Percentiles rank a stretch among this genome's conserved stretches.
Evolutionary conservation across 805 yeast genomes (phyloP).

Genomic region (Sungouiozyma ichnusensis): DNA sequence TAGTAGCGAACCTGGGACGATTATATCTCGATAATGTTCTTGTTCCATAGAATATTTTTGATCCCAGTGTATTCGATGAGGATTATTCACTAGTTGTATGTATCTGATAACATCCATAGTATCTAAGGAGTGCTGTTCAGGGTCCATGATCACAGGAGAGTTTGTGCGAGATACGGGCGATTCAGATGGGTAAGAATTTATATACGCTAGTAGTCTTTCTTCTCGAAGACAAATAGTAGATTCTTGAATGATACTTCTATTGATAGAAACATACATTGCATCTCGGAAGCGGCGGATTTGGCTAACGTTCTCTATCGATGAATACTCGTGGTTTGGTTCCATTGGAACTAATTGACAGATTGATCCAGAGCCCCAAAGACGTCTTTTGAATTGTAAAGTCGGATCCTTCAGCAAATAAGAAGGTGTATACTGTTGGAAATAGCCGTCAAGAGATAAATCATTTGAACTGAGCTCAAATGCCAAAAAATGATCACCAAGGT

Average conservation of each 20-base stretch:
- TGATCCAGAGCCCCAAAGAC: conserved; percentile 77
- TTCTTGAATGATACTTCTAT: conserved; percentile 34
- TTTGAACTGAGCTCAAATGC: conserved; percentile 51
- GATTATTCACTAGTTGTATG: conserved; percentile 68
- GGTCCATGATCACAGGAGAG: background rate
- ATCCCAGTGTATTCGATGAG: conserved; percentile 79
- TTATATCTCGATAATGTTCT: conserved; percentile 52
- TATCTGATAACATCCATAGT: conserved; percentile 40
- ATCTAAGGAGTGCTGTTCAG: conserved; percentile 26
- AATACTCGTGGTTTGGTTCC: conserved; percentile 29
- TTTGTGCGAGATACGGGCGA: background rate
- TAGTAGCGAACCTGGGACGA: conserved; percentile 78
- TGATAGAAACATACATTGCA: conserved; percentile 44
- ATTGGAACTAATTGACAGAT: conserved; percentile 35
- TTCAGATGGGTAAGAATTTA: conserved; percentile 29
- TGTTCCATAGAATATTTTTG: conserved; percentile 35
- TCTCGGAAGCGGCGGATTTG: conserved; percentile 29
- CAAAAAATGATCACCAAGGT: conserved; percentile 51
- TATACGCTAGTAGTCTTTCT: conserved; percentile 50
- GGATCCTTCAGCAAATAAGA: conserved; percentile 12
- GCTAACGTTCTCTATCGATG: conserved; percentile 45
- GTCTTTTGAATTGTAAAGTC: conserved; percentile 30
- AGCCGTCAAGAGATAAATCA: conserved; percentile 60
- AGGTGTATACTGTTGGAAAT: conserved; percentile 72
- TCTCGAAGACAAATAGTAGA: conserved; percentile 37